Conservation (phyloP, 305 asterid genomes). For the Andrographis paniculata region DNA sequence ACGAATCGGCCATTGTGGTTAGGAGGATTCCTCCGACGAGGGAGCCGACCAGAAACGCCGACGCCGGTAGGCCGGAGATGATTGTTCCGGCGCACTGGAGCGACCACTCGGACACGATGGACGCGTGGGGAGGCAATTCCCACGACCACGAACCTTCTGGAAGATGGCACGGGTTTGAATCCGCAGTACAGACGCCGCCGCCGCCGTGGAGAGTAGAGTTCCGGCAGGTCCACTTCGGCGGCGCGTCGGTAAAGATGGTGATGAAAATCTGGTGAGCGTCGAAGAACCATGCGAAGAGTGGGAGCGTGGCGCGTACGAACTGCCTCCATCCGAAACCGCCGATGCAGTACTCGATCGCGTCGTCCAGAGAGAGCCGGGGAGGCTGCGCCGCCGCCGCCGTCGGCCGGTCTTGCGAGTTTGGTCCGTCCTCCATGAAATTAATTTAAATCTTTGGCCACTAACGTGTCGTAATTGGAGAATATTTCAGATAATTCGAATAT, state of each 20-base stretch:
- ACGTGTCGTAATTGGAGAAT: too few relatives aligned
- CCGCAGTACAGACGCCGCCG: background rate
- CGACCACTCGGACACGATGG: conserved; percentile 47
- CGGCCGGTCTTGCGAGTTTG: too few relatives aligned
- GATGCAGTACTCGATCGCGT: conserved; percentile 18
- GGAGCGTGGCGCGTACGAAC: conserved; percentile 18
- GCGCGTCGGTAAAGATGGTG: conserved; percentile 24
- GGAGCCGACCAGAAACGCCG: conserved; percentile 44
- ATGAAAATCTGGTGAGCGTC: conserved; percentile 34
- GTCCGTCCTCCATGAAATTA: too few relatives aligned
- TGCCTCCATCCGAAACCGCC: conserved; percentile 20
- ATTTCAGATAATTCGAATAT: too few relatives aligned
- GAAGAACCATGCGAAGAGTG: conserved; percentile 25
- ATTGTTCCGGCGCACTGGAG: conserved; percentile 38
- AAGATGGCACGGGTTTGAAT: background rate
- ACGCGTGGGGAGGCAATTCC: conserved; percentile 25
- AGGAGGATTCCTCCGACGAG: conserved; percentile 38
- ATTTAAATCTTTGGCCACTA: too few relatives aligned
- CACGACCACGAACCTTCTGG: conserved; percentile 35
- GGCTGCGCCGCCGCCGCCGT: background rate
- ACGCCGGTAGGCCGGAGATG: conserved; percentile 38
- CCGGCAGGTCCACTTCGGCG: conserved; percentile 28
- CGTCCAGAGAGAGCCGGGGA: conserved; percentile 18
- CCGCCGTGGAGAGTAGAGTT: too few relatives aligned
- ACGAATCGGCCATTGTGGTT: conserved; percentile 44